phyloP scores from a whole-genome alignment of 2,329 filamentous ascomycete species.

The Sporothrix euskadiensis region DNA sequence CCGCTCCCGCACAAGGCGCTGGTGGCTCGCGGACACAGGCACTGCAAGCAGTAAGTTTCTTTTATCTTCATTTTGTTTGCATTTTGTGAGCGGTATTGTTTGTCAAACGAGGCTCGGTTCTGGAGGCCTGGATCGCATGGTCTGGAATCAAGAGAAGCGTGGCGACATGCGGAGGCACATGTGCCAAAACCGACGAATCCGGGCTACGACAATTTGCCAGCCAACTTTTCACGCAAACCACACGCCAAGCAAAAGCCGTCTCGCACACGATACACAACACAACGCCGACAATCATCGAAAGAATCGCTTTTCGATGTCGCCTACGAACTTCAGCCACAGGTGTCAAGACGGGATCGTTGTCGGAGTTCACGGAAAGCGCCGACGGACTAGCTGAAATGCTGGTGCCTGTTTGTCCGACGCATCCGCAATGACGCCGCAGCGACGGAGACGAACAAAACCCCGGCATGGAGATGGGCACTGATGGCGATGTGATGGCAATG shows the following conservation, averaged over 20 bases:
- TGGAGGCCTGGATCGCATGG: not conserved
- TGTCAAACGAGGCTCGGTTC: not conserved
- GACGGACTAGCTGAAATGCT: not conserved
- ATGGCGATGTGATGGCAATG: not conserved
- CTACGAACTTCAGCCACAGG: not conserved
- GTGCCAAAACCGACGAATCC: conserved; percentile 9
- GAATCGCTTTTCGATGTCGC: not conserved
- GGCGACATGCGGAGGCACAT: conserved; percentile 13
- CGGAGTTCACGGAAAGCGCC: not conserved
- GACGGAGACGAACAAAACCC: not conserved
- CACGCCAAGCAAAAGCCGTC: not conserved
- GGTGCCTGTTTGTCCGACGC: conserved; percentile 7
- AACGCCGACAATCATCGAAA: not conserved
- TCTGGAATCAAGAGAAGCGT: not conserved
- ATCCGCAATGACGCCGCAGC: conserved; percentile 4
- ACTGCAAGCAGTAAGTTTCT: conserved; percentile 77
- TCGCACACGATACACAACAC: not conserved
- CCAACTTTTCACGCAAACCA: not conserved
- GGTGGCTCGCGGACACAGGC: conserved; percentile 59
- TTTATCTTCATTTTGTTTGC: conserved; percentile 19
- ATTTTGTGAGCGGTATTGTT: not conserved
- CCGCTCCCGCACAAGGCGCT: conserved; percentile 46
- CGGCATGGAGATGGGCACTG: not conserved
- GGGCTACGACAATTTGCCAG: not conserved
- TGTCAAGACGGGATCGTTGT: not conserved